Base-by-base conservation (phyloP, 495 filamentous ascomycete species). In the Usnea hakonensis region DNA sequence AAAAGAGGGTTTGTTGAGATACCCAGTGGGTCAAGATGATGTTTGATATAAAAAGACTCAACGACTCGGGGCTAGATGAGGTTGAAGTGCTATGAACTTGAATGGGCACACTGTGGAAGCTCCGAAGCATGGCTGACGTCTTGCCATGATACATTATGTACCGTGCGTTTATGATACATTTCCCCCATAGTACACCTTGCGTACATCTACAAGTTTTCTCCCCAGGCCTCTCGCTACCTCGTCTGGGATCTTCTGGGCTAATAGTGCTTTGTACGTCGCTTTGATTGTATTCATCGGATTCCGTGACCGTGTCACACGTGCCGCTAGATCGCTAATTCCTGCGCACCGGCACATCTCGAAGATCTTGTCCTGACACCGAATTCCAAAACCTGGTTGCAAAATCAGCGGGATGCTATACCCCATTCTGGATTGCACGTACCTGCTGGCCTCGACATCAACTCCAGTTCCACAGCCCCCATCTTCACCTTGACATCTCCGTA, bases 251-350 rank as follows among this genome's bases (percentile, higher is more conserved):
- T 79, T 82, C 78, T 99, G 94, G 75, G 75, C 87, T 75, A 81
- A 79, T 52, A 99, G 78, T 1, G 93, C 94, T 70, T 91, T 68
- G 70, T 88, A 88, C 35, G 88, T 83, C 17, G 94, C 93, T 78
- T 97, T 97, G 68, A 95, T 86, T 17, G 90, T 87, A 76, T 99
- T 99, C 90, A 97, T 95, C 58, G 87, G 88, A 79, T 97, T 99
- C 61, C 90, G 78, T 30, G 87, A 86, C 30, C 90, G 82, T 50
- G 83, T 83, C 48, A 95, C 88, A 40, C 81, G 81, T 21, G 90
- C 94, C 9, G 90, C 82, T 17, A 99, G 81, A 71, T 99, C 94
- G 40, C 83, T 76, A 67, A 99, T 88, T 64, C 94, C 94, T 37
- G 85, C 85, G 40, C 83, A 82, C 56, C 89, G 85, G 67, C 87